Base-by-base conservation (phyloP, 441 rosid genomes). In the Geranium incanum region DNA sequence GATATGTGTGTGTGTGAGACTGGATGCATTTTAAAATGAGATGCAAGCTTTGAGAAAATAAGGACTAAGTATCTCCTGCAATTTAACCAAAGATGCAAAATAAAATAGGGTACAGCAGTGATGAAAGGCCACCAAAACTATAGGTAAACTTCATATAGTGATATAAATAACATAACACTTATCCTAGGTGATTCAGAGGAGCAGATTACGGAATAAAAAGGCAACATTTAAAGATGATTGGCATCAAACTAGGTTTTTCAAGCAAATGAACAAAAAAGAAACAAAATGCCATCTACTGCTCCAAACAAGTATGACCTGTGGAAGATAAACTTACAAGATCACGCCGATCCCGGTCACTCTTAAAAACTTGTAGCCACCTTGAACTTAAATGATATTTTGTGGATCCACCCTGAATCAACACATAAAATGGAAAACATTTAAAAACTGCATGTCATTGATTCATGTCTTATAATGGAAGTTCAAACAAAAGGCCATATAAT, bases 311-410 rank as follows among this genome's bases (percentile, higher is more conserved):
- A 12, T 6, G 11, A 50, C 16, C 16, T 50, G 60, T 52, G 66
- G 45, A n/a, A 33, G 67, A 63, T 71, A 71, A 68, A 81, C 95
- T 85, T 84, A 89, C 99, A 78, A 95, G 97, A 87, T 95, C 97
- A 68, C 96, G 99, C 13, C 93, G 97, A 78, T 95, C 98, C 52
- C 97, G 85, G 59, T 90, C 98, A 69, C 91, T 92, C 84, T 86
- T 88, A 81, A 95, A 95, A 72, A 86, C 88, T 76, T 95, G 98
- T 6, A 89, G 85, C 99, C 99, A 92, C 82, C 93, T 85, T 62
- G 90, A 92, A 78, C 87, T 89, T 7, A 87, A 75, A 87, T 95
- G 99, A 80, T 92, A 92, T 74, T 92, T 95, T 38, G 96, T 86
- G 16, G 99, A 88, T 75, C 98, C 97, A 76, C 99, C 99, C 99